phyloP scores from a whole-genome alignment of 768 basidiomycete genomes.

The Tricholoma sp. region DNA sequence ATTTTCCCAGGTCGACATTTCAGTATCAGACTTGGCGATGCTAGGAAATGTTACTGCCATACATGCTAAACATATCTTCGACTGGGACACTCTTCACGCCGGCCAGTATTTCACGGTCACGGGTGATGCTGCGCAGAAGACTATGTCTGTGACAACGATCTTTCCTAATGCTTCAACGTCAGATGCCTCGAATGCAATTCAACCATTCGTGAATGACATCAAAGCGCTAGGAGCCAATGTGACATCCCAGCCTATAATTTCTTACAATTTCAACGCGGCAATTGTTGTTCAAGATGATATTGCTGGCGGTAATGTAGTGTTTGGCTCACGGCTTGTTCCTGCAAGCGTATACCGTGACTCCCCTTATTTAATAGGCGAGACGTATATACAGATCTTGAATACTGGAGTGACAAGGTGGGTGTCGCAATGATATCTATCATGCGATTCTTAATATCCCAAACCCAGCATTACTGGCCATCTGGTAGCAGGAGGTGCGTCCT shows the following conservation, averaged over 20 bases:
- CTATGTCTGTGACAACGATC: constrained; percentile 1
- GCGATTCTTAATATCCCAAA: background rate
- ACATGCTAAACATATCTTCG: constrained; percentile 33
- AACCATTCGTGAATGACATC: constrained; percentile 18
- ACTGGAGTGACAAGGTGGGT: constrained; percentile 10
- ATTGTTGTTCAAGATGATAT: constrained; percentile 10
- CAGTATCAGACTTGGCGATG: constrained; percentile 8
- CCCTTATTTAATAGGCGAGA: constrained; percentile 13
- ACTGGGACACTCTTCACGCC: constrained; percentile 23
- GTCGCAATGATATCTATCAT: background rate
- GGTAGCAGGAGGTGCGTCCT: constrained; percentile 16
- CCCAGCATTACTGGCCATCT: constrained; percentile 15
- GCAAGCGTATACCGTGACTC: constrained; percentile 8
- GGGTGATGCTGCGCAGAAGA: background rate
- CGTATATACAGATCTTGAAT: constrained; percentile 17
- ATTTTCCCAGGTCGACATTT: constrained; percentile 12
- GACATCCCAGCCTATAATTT: background rate
- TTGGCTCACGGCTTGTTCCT: constrained; percentile 17
- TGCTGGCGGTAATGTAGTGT: constrained; percentile 7
- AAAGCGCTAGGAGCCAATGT: constrained; percentile 12
- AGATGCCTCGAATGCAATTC: constrained; percentile 10
- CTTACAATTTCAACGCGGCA: constrained; percentile 13
- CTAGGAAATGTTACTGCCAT: constrained; percentile 20
- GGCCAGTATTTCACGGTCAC: constrained; percentile 25
- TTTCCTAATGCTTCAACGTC: constrained; percentile 16